Evolutionary conservation across 164 flowering plant genomes (phyloP), one percentile per base, ranked within the genome.

Genomic region (Santalum album): DNA sequence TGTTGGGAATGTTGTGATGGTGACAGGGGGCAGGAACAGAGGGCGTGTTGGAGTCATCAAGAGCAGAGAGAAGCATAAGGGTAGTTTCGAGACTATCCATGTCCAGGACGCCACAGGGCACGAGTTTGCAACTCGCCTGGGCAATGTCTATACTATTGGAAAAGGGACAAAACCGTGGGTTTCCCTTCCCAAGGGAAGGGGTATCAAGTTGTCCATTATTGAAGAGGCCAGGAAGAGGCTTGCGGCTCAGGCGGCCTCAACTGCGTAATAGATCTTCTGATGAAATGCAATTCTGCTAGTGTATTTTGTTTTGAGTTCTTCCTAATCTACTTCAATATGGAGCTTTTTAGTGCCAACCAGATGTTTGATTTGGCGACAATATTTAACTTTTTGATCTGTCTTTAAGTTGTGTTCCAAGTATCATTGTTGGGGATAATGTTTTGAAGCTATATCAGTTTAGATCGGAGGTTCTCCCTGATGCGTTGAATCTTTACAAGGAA

Each of bases 41-140:
- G 80, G 80, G 7, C 71, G 80, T 57, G 80, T 77, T 36, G 81
- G 81, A 40, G 60, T 75, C 24, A 58, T 77, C 29, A 77, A 77
- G 77, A 71, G 68, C 67, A 62, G 79, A 43, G 82, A 77, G 62
- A 77, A 77, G 66, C 79, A 72, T 54, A 77, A 77, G 78, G 81
- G 78, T 12, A 77, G 68, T 57, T 77, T 76, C 40, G 81, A 74
- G 66, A 76, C 81, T 5, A 29, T 76, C 50, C 81, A 76, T 67
- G 29, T 76, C 24, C 69, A 67, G 56, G 81, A 76, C 62, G 51
- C 74, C 2, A 40, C 45, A 5, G 81, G 81, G 0, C 80, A 76
- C 39, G 80, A 76, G 66, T 73, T 73, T 66, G 80, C 80, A 2
- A 76, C 80, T 22, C 75, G 80, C 19, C 35, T 71, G 40, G 65